Evolutionary conservation across 2,329 filamentous ascomycete species (phyloP).

Genomic region (Dothideomycetes sp.): DNA sequence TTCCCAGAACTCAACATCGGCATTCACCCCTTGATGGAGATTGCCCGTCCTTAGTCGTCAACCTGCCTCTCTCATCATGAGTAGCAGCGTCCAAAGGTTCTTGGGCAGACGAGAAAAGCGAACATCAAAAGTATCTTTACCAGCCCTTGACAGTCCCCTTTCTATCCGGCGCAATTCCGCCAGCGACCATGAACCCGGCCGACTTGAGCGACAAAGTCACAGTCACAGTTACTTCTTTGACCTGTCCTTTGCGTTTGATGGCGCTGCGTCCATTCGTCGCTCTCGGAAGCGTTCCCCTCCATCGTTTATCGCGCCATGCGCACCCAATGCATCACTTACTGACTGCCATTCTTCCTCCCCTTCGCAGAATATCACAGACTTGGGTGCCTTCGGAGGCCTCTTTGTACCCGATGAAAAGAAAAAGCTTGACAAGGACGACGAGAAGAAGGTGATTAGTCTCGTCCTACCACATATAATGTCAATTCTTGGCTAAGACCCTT

Average conservation of each 20-base stretch:
- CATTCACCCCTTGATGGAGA: not conserved
- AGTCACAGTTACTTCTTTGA: not conserved
- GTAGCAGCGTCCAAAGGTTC: conserved; percentile 47
- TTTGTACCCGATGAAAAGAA: conserved; percentile 54
- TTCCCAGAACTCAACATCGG: not conserved
- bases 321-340: conserved; percentile 1
- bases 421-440: conserved; percentile 47
- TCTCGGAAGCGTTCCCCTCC: not conserved
- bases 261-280: not conserved
- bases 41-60: not conserved
- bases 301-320: not conserved
- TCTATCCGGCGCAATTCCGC: not conserved
- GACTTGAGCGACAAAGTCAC: not conserved
- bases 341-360: not conserved
- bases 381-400: conserved; percentile 54
- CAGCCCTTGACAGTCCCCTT: not conserved
- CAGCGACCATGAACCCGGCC: not conserved
- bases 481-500: conserved; percentile 1
- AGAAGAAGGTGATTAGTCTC: conserved; percentile 35
- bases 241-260: not conserved
- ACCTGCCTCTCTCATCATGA: conserved; percentile 23
- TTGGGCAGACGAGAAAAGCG: conserved; percentile 52
- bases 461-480: not conserved
- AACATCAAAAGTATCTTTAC: conserved; percentile 11
- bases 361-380: conserved; percentile 5